Percentiles rank a stretch among this genome's conserved stretches.
Evolutionary conservation across 1,284 basidiomycete genomes (phyloP).

Genomic region (Ceratobasidium sp.): DNA sequence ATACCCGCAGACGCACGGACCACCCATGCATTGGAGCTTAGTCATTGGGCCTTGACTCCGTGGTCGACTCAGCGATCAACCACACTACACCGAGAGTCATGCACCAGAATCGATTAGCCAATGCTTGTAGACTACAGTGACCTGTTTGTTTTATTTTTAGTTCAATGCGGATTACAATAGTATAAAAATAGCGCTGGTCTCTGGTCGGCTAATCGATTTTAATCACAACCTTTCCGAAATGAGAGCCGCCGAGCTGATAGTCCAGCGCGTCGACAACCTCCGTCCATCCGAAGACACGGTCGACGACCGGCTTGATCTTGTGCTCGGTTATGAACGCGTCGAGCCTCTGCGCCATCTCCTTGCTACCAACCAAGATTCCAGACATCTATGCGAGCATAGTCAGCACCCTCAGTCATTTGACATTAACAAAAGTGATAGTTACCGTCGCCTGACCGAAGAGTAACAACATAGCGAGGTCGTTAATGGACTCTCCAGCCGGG

Average conservation of each 20-base stretch:
- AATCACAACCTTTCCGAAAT: constrained; percentile 29
- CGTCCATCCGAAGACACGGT: constrained; percentile 21
- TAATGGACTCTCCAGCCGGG: not conserved
- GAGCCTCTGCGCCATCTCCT: constrained; percentile 2
- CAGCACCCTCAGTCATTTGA: too few relatives aligned
- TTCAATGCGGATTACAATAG: too few relatives aligned
- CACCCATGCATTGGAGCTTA: not conserved
- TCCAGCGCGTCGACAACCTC: constrained; percentile 12
- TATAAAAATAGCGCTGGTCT: too few relatives aligned
- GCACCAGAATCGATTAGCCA: too few relatives aligned
- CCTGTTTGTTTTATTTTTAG: too few relatives aligned
- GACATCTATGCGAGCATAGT: not conserved
- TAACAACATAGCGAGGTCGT: constrained; percentile 5
- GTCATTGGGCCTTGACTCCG: not conserved
- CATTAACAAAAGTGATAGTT: too few relatives aligned
- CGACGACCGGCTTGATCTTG: constrained; percentile 17
- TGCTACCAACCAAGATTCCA: not conserved
- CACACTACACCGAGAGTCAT: too few relatives aligned
- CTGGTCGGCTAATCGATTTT: too few relatives aligned
- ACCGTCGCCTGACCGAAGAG: constrained; percentile 8
- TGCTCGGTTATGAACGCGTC: constrained; percentile 6
- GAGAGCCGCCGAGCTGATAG: constrained; percentile 10
- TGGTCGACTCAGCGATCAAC: too few relatives aligned
- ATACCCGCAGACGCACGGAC: constrained; percentile 10
- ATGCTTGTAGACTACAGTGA: too few relatives aligned